A percentile compares a stretch with the other conserved stretches of the same genome.
Conservation (phyloP, 495 filamentous ascomycete genomes). For the Penicillium nucicola region DNA sequence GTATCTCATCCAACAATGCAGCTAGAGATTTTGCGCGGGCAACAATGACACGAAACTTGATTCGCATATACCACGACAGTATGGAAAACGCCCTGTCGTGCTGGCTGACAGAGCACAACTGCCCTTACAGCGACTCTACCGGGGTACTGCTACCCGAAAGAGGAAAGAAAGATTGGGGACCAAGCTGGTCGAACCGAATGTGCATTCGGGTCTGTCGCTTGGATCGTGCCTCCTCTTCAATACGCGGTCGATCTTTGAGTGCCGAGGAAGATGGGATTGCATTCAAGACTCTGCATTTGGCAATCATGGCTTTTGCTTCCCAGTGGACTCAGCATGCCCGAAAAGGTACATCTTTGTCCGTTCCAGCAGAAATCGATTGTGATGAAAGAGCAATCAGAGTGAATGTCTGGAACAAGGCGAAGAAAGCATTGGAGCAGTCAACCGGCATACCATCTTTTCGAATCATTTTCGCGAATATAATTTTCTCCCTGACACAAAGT, state of each 20-base stretch:
- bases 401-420: constrained; percentile 44
- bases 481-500: constrained; percentile 44
- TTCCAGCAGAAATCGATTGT: constrained; percentile 3
- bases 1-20: constrained; percentile 14
- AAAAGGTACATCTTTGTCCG: constrained; percentile 5
- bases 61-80: constrained; percentile 46
- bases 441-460: constrained; percentile 40
- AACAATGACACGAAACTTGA: constrained; percentile 31
- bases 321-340: constrained; percentile 42
- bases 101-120: constrained; percentile 46
- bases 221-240: constrained; percentile 28
- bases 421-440: constrained; percentile 31
- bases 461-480: constrained; percentile 42
- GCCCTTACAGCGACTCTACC: constrained; percentile 34
- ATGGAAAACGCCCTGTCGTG: constrained; percentile 47
- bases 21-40: constrained; percentile 22
- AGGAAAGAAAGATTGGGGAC: constrained; percentile 31
- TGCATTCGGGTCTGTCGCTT: constrained; percentile 40
- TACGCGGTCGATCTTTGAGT: constrained; percentile 30
- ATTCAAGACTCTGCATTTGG: constrained; percentile 34
- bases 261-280: constrained; percentile 32
- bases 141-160: background rate
- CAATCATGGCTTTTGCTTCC: constrained; percentile 45
- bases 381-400: constrained; percentile 37
- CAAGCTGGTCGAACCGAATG: constrained; percentile 44